phyloP scores from a whole-genome alignment of 208 protist species.

The Leishmania tropica region DNA sequence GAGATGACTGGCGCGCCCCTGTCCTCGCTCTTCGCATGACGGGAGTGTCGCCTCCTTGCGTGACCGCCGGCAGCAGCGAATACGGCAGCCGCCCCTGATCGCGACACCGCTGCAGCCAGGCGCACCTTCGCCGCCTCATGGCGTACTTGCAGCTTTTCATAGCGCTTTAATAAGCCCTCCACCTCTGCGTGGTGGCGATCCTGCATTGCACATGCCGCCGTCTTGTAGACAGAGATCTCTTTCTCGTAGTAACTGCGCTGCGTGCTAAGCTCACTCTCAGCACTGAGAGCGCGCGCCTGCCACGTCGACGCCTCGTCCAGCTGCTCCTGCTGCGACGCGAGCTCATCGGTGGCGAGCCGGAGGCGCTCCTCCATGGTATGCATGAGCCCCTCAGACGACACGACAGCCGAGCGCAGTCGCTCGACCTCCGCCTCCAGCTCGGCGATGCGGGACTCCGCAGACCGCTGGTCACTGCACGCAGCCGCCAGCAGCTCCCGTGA shows the following conservation, averaged over 20 bases:
- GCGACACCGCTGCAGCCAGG: conserved; percentile 31
- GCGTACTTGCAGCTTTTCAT: conserved; percentile 37
- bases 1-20: neutral
- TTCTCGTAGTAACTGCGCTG: conserved; percentile 44
- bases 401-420: conserved; percentile 19
- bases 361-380: conserved; percentile 30
- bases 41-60: neutral
- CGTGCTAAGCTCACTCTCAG: conserved; percentile 36
- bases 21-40: neutral
- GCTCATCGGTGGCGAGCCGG: conserved; percentile 18
- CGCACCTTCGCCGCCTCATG: conserved; percentile 45
- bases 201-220: conserved; percentile 44
- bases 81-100: conserved; percentile 7
- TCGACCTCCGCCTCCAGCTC: conserved; percentile 38
- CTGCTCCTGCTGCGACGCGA: conserved; percentile 17
- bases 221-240: conserved; percentile 49
- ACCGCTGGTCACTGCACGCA: neutral
- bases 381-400: conserved; percentile 22
- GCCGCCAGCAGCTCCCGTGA: conserved; percentile 21
- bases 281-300: conserved; percentile 32
- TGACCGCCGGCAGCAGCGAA: neutral
- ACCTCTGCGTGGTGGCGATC: conserved; percentile 38
- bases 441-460: conserved; percentile 23
- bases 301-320: conserved; percentile 14
- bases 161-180: conserved; percentile 19